Evolutionary conservation across 768 basidiomycete species (phyloP), one percentile per base, ranked within the genome.

Genomic region (Hypholoma fasciculare): DNA sequence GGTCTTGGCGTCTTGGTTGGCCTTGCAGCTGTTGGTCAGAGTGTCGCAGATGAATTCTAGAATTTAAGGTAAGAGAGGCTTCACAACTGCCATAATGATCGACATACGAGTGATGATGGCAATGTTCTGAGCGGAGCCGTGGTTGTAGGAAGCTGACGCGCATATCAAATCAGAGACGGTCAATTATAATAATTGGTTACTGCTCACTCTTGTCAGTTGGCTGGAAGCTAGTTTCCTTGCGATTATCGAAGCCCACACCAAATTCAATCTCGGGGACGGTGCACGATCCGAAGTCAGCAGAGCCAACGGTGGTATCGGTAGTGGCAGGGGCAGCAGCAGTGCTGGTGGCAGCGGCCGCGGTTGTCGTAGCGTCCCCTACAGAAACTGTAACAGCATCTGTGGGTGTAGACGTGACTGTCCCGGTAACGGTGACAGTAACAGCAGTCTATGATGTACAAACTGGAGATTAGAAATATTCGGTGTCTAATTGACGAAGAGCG

Each of bases 201-300:
- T 11, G 60, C 73, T 53, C 62, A 80, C 78, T 69, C 65, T 73
- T 64, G 67, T 86, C 81, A 8, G 71, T 75, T 54, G 86, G 85
- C 62, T 78, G 68, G 76, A 86, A 88, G 68, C 77, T 76, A 9
- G 84, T 86, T 65, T 86, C 85, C 61, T 73, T 81, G 57, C 85
- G 76, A 64, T 72, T 71, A 60, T 87, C 84, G 63, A 88, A 85
- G 38, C 82, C 83, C 30, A 64, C 71, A 47, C 74, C 84, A 62
- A 88, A 88, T 63, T 80, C 76, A 58, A 88, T 84, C 69, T 84
- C 70, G 13, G 86, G 85, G 12, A 81, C 72, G 4, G 80, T 72
- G 73, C 85, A 86, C 20, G 67, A 74, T 37, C 85, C 84, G 59
- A 87, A 86, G 71, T 83, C 64, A 14, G 71, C 76, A 47, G 72